phyloP scores from a whole-genome alignment of 2,329 filamentous ascomycete genomes.

The Trichoderma sp. region DNA sequence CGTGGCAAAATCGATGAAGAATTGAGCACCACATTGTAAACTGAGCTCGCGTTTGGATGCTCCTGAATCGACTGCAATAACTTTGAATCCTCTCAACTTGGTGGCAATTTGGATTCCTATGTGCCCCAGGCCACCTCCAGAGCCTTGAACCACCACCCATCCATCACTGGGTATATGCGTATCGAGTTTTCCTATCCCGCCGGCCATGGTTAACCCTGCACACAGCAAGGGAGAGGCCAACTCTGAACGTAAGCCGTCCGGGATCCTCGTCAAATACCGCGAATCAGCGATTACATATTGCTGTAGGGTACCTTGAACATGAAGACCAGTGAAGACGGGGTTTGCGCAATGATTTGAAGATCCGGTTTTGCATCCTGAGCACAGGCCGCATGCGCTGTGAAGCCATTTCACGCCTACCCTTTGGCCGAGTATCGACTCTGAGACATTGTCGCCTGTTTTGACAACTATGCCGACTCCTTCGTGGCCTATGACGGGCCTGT shows the following conservation, averaged over 20 bases:
- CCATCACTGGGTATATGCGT: constrained; percentile 20
- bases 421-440: constrained; percentile 30
- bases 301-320: constrained; percentile 35
- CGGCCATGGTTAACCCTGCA: constrained; percentile 35
- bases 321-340: constrained; percentile 42
- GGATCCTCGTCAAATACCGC: constrained; percentile 30
- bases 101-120: constrained; percentile 34
- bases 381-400: constrained; percentile 41
- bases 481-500: constrained; percentile 31
- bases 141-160: constrained; percentile 34
- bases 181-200: constrained; percentile 26
- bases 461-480: constrained; percentile 34
- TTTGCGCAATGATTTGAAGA: constrained; percentile 39
- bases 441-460: constrained; percentile 31
- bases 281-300: constrained; percentile 33
- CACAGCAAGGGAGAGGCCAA: constrained; percentile 33
- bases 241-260: constrained; percentile 23
- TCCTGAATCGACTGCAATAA: constrained; percentile 33
- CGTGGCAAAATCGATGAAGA: constrained; percentile 30
- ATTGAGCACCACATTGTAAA: constrained; percentile 27
- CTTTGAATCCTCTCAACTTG: constrained; percentile 23
- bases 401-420: constrained; percentile 47
- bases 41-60: constrained; percentile 25
- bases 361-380: constrained; percentile 37
- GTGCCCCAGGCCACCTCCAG: constrained; percentile 35